Evolutionary conservation across 2,329 filamentous ascomycete species (phyloP).

Genomic region (Botrytis paeoniae): DNA sequence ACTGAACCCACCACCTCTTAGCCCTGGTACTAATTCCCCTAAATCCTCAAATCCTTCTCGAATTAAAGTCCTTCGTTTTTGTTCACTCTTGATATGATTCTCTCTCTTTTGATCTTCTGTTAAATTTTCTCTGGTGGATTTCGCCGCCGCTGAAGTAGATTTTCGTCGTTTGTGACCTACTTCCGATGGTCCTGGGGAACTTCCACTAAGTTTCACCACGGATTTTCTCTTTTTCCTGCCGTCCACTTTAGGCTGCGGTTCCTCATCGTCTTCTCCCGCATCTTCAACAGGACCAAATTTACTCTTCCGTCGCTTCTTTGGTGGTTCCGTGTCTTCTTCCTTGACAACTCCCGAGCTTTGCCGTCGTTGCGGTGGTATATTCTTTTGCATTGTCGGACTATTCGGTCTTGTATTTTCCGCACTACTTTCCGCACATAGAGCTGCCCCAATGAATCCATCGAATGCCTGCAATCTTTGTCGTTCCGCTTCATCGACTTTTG

Average conservation of each 20-base stretch:
- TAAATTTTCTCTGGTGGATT: conserved; percentile 58
- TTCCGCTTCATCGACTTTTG: conserved; percentile 56
- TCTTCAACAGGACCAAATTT: conserved; percentile 42
- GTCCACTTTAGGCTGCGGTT: conserved; percentile 36
- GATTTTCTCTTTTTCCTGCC: conserved; percentile 38
- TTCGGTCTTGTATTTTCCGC: conserved; percentile 54
- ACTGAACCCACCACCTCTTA: conserved; percentile 72
- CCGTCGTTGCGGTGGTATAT: neutral
- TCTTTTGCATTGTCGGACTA: conserved; percentile 21
- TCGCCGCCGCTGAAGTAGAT: conserved; percentile 43
- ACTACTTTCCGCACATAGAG: conserved; percentile 45
- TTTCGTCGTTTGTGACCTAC: conserved; percentile 47
- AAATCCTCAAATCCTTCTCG: conserved; percentile 80
- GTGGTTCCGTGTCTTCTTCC: conserved; percentile 42
- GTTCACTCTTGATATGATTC: conserved; percentile 85
- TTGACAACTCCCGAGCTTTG: conserved; percentile 15
- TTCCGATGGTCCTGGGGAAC: conserved; percentile 28
- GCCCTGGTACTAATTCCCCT: conserved; percentile 70
- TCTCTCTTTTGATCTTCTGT: conserved; percentile 77
- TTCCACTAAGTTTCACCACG: conserved; percentile 31
- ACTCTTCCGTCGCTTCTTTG: conserved; percentile 55
- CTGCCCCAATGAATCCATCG: conserved; percentile 47
- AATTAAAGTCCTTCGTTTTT: conserved; percentile 77
- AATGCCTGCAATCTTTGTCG: conserved; percentile 55
- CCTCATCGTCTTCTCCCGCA: conserved; percentile 45